A percentile compares a stretch with the other conserved stretches of the same genome.
phyloP scores from a whole-genome alignment of 2,329 filamentous ascomycete species.

The Penicillium palitans region DNA sequence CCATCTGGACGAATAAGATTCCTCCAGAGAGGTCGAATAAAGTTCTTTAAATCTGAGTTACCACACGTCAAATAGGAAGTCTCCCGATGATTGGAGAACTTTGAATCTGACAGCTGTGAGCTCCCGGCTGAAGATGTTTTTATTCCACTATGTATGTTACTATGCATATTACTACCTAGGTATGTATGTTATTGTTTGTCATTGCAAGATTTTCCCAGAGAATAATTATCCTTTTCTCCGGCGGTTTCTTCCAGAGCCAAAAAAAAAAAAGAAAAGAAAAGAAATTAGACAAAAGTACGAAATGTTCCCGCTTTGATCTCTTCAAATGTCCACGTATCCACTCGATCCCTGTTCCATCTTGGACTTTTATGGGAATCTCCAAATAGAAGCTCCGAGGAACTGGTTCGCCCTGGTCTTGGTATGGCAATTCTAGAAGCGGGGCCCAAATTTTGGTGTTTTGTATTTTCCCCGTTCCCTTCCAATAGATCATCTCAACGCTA shows the following conservation, averaged over 20 bases:
- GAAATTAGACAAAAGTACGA: background rate
- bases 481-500: background rate
- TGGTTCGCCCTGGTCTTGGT: slow-evolving; percentile 3
- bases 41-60: slow-evolving; percentile 16
- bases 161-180: too few species aligned
- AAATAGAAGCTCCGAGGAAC: background rate
- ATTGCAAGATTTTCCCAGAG: too few species aligned
- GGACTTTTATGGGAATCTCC: background rate
- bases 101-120: slow-evolving; percentile 7
- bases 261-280: background rate
- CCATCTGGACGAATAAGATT: background rate
- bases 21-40: background rate
- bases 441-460: background rate
- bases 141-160: background rate
- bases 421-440: background rate
- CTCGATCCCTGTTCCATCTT: slow-evolving; percentile 1
- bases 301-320: background rate
- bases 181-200: background rate
- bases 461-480: background rate
- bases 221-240: too few species aligned
- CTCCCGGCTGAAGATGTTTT: background rate
- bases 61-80: slow-evolving; percentile 8
- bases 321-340: slow-evolving; percentile 1
- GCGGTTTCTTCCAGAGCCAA: background rate
- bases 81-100: background rate